Evolutionary conservation across 1,139 yeast genomes (phyloP).

Genomic region (Eremothecium gossypii): DNA sequence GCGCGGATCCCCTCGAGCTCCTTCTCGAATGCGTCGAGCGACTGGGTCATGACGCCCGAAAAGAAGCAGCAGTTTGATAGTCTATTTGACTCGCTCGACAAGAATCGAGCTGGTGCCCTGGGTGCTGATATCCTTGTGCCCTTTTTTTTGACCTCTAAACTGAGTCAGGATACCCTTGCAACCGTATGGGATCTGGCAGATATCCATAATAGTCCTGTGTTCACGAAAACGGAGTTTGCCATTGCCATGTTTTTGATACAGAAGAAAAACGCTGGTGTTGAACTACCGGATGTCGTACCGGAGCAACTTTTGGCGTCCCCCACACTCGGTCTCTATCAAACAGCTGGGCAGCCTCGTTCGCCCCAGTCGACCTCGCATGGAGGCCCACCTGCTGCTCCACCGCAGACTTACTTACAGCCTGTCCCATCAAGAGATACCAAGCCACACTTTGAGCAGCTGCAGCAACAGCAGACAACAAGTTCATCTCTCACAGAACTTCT

Average conservation of each 20-base stretch:
- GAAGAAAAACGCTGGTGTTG: constrained; percentile 66
- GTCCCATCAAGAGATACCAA: constrained; percentile 32
- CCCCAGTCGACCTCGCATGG: constrained; percentile 15
- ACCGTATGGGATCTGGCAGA: constrained; percentile 93
- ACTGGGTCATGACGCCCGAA: constrained; percentile 61
- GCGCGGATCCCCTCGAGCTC: constrained; percentile 31
- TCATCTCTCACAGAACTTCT: constrained; percentile 63
- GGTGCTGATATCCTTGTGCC: constrained; percentile 79
- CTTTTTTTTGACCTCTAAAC: constrained; percentile 78
- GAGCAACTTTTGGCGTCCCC: constrained; percentile 38
- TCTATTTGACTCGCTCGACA: constrained; percentile 71
- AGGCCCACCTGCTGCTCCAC: constrained; percentile 4
- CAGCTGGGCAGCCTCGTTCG: constrained; percentile 12
- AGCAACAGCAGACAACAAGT: constrained; percentile 30
- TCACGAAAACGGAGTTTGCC: constrained; percentile 74
- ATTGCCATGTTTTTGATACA: constrained; percentile 92
- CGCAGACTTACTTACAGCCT: constrained; percentile 18
- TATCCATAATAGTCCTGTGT: constrained; percentile 75
- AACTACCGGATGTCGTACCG: constrained; percentile 64
- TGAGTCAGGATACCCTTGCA: constrained; percentile 79
- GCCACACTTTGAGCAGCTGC: constrained; percentile 23
- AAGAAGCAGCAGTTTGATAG: constrained; percentile 72
- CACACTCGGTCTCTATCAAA: constrained; percentile 22
- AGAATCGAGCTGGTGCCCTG: constrained; percentile 50
- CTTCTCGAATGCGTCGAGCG: constrained; percentile 49